Conservation (phyloP, 495 filamentous ascomycete species). For the Penicillium riverlandense region DNA sequence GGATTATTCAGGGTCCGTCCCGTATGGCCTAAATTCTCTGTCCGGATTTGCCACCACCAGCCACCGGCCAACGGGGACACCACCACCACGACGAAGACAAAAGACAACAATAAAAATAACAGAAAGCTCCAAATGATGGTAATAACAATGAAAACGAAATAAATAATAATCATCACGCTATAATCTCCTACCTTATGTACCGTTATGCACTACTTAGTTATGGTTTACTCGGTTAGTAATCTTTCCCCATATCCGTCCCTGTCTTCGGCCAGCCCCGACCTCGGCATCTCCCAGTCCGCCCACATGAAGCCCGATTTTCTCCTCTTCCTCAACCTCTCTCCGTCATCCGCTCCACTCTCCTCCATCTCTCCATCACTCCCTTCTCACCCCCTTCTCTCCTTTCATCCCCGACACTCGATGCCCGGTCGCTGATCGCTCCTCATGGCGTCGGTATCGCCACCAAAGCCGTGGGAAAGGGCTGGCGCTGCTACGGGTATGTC, state of each 20-base stretch:
- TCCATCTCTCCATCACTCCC: conserved; percentile 8
- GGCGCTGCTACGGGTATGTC: conserved; percentile 54
- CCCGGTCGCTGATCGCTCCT: conserved; percentile 20
- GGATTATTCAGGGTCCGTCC: too few relatives aligned
- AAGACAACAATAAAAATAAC: too few relatives aligned
- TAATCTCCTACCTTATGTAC: too few relatives aligned
- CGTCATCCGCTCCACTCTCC: too few relatives aligned
- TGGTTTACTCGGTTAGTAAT: not conserved
- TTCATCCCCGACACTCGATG: conserved; percentile 16
- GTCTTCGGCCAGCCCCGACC: conserved; percentile 17
- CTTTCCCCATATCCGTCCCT: not conserved
- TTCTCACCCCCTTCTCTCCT: conserved; percentile 4
- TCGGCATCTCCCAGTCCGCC: conserved; percentile 25
- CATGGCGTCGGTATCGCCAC: conserved; percentile 67
- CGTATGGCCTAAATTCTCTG: too few relatives aligned
- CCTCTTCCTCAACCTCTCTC: conserved; percentile 9
- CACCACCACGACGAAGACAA: too few relatives aligned
- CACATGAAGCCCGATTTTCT: conserved; percentile 18
- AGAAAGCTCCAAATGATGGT: too few relatives aligned
- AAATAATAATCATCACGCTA: too few relatives aligned
- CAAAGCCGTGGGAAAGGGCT: conserved; percentile 90
- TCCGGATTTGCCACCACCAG: too few relatives aligned
- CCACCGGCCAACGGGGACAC: too few relatives aligned
- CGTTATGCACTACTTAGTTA: too few relatives aligned
- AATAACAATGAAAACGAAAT: too few relatives aligned